Evolutionary conservation across 305 asterid genomes (phyloP), one percentile per base, ranked within the genome.

Genomic region (Fraxinus velutina): DNA sequence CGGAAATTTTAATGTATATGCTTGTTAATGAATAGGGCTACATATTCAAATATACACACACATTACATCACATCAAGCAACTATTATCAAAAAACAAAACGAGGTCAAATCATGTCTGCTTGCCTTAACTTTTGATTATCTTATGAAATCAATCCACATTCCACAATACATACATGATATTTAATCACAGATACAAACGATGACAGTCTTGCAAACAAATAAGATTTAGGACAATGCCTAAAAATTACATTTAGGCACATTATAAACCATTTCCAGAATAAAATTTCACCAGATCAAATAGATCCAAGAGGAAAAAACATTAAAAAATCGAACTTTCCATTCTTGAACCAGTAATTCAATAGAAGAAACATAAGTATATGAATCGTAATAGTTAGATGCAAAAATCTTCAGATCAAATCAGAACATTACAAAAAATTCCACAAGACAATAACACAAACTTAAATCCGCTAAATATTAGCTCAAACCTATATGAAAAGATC

Each of bases 361-460:
- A 24, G 60, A 75, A 80, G 29, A 24, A 0, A 5, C 1, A 5
- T n/a, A 80, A 74, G 78, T 78, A 75, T 62, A 83, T 62, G 84
- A 76, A 83, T 85, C 86, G 78, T 70, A 50, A 44, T 2, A 76
- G 47, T 57, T 36, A 22, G 78, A 44, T 19, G 6, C 2, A 66
- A 32, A 74, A 78, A 68, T 5, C 22, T 83, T 83, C 83, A 79
- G 86, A 87, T 85, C 84, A 21, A 80, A 83, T 85, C 83, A 74
- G 24, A 76, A 33, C 5, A 17, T n/a, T 24, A 55, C 66, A 15
- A 73, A 8, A 64, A 19, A 4, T 52, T 13, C 27, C 2, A 15
- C 10, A 78, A 47, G 81, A 70, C 74, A 22, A 24, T 10, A 19
- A 17, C 27, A 60, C 83, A 78, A 10, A 52, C 75, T 21, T 34